Percentiles rank a stretch among this genome's conserved stretches.
Conservation (phyloP, 2,329 filamentous ascomycete genomes). For the Curvularia sp. region DNA sequence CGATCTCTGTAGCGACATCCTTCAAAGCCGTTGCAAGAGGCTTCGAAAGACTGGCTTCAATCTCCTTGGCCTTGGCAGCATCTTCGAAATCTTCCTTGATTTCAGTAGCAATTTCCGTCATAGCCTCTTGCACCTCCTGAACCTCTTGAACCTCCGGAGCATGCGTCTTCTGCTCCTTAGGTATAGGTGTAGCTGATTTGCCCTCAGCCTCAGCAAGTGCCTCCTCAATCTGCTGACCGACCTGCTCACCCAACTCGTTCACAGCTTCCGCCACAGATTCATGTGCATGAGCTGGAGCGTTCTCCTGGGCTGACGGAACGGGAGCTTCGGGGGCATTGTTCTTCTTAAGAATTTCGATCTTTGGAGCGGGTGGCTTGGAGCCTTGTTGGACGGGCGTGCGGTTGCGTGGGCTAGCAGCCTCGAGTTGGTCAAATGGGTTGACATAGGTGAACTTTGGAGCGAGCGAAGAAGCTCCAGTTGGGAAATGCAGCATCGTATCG, state of each 20-base stretch:
- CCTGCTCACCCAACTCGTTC: conserved; percentile 67
- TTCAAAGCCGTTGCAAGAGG: conserved; percentile 64
- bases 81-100: conserved; percentile 59
- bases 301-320: conserved; percentile 32
- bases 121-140: conserved; percentile 62
- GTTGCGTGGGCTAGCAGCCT: conserved; percentile 69
- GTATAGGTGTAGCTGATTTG: conserved; percentile 51
- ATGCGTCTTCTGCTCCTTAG: conserved; percentile 49
- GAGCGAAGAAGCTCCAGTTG: conserved; percentile 37
- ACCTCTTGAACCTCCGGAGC: conserved; percentile 60
- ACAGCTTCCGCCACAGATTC: conserved; percentile 77
- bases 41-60: conserved; percentile 62
- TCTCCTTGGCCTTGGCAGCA: conserved; percentile 59
- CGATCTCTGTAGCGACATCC: conserved; percentile 63
- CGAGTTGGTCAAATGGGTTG: conserved; percentile 75
- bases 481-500: conserved; percentile 44
- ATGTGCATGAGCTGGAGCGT: conserved; percentile 38
- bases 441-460: conserved; percentile 70
- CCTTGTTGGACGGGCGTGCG: conserved; percentile 41
- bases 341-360: conserved; percentile 56
- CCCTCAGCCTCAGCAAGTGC: conserved; percentile 62
- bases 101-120: conserved; percentile 58
- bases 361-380: conserved; percentile 36
- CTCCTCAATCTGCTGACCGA: conserved; percentile 68
- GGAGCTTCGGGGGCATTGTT: conserved; percentile 52